A percentile compares a stretch with the other conserved stretches of the same genome.
These are phyloP conservation scores for Lentinula sp. DNA, from an alignment of 768 basidiomycete genomes.

Conservation along the genomic window DNA sequence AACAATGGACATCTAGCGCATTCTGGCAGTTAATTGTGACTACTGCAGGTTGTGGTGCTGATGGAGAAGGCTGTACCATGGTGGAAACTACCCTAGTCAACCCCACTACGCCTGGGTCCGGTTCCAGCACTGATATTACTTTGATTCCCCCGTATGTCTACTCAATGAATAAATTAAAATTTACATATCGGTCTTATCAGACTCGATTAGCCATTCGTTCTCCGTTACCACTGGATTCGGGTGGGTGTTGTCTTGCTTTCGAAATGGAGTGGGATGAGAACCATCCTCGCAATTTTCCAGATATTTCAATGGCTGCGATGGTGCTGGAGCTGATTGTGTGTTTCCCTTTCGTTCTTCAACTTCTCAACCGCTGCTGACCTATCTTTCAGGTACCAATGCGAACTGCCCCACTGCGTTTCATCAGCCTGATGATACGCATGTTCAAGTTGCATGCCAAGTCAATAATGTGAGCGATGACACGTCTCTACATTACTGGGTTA, in stretches of 20 bases:
- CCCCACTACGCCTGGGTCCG: slow-evolving; percentile 23
- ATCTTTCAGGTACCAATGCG: slow-evolving; percentile 17
- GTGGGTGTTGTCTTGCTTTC: slow-evolving; percentile 6
- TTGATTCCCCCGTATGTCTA: slow-evolving; percentile 25
- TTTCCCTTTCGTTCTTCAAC: neutral
- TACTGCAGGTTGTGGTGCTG: slow-evolving; percentile 24
- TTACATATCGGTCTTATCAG: neutral
- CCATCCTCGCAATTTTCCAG: slow-evolving; percentile 3
- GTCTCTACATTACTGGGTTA: neutral
- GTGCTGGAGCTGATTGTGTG: slow-evolving; percentile 21
- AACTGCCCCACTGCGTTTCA: slow-evolving; percentile 27
- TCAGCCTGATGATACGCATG: slow-evolving; percentile 17
- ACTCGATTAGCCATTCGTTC: slow-evolving; percentile 21
- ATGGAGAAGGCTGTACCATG: slow-evolving; percentile 28
- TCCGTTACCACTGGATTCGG: slow-evolving; percentile 29
- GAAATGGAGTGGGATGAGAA: too few relatives aligned
- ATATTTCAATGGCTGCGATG: slow-evolving; percentile 23
- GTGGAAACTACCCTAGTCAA: slow-evolving; percentile 28
- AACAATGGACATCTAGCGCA: neutral
- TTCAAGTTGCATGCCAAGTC: slow-evolving; percentile 26
- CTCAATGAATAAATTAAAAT: neutral
- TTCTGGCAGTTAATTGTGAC: neutral
- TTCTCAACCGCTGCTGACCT: neutral
- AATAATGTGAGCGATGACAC: slow-evolving; percentile 17
- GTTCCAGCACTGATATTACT: slow-evolving; percentile 28